Evolutionary conservation across 2,329 filamentous ascomycete genomes (phyloP).

Genomic region (Phaeosphaeriaceae sp.): DNA sequence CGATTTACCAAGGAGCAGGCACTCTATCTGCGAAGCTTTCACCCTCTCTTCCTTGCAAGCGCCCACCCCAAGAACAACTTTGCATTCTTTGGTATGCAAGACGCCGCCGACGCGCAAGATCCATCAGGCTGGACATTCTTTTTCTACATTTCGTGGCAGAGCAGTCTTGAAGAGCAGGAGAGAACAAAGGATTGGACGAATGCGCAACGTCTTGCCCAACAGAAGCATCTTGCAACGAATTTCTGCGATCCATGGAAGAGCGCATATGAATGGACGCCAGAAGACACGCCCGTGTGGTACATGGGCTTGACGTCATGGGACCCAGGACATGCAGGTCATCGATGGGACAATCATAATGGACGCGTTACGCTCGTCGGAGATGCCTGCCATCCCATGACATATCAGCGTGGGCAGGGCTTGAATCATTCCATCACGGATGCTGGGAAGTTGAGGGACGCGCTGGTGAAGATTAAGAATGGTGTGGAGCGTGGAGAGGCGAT

Average conservation of each 20-base stretch:
- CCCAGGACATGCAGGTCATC: conserved; percentile 33
- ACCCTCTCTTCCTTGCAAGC: conserved; percentile 54
- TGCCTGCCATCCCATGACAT: conserved; percentile 52
- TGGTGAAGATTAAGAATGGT: conserved; percentile 33
- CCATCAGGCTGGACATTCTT: conserved; percentile 56
- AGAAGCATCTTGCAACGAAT: conserved; percentile 47
- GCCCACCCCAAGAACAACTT: conserved; percentile 55
- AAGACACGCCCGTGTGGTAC: conserved; percentile 43
- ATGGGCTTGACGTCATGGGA: conserved; percentile 47
- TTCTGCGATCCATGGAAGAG: conserved; percentile 57
- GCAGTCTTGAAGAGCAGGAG: conserved; percentile 51
- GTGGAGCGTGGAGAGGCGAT: conserved; percentile 39
- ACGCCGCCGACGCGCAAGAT: conserved; percentile 46
- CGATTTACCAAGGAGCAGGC: conserved; percentile 53
- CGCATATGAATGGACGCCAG: conserved; percentile 44
- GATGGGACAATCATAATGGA: conserved; percentile 45
- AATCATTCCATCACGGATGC: conserved; percentile 57
- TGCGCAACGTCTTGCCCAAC: conserved; percentile 48
- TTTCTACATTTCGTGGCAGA: conserved; percentile 58
- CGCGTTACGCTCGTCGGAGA: conserved; percentile 49
- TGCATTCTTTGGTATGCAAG: conserved; percentile 56
- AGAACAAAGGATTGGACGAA: conserved; percentile 44
- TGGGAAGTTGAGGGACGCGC: conserved; percentile 46
- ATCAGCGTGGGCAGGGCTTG: conserved; percentile 58
- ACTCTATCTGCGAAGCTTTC: conserved; percentile 52